Percentiles rank a stretch among this genome's conserved stretches.
Evolutionary conservation across 2,329 filamentous ascomycete species (phyloP).

Genomic region (Talaromyces sp.): DNA sequence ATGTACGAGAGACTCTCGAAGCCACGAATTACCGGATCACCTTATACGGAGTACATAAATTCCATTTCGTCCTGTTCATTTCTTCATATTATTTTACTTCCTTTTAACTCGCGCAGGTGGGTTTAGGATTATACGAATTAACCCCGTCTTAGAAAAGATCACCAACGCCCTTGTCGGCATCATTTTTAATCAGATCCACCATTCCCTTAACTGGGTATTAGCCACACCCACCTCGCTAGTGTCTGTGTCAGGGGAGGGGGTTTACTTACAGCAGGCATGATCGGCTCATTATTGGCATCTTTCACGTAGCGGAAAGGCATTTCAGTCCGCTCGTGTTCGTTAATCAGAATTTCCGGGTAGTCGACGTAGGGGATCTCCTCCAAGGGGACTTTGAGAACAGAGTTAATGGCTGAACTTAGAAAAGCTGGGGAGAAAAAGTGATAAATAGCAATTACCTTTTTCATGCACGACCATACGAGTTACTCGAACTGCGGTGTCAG

Average conservation of each 20-base stretch:
- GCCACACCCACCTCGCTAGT: conserved; percentile 2
- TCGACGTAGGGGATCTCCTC: conserved; percentile 81
- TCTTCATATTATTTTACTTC: not conserved
- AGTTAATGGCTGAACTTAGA: not conserved
- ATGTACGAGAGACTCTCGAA: too few relatives aligned
- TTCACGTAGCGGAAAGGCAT: conserved; percentile 98
- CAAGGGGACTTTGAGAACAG: conserved; percentile 66
- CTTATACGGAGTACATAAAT: too few relatives aligned
- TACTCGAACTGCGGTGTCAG: conserved; percentile 92
- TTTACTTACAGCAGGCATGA: conserved; percentile 83
- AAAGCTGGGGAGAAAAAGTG: not conserved
- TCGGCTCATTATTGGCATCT: conserved; percentile 71
- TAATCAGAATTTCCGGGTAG: conserved; percentile 85
- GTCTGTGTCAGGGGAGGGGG: conserved; percentile 16
- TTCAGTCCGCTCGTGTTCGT: conserved; percentile 88
- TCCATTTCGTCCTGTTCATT: not conserved
- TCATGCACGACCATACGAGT: conserved; percentile 87
- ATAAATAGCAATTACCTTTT: conserved; percentile 58
- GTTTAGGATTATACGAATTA: not conserved
- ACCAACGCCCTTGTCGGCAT: conserved; percentile 88
- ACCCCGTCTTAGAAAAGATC: conserved; percentile 68
- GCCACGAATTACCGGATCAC: too few relatives aligned
- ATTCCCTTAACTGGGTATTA: conserved; percentile 67
- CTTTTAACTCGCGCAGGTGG: not conserved
- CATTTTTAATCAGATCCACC: conserved; percentile 88